These are phyloP conservation scores for Trifolium pratense DNA, from an alignment of 306 rosid species.

Conservation along the genomic window DNA sequence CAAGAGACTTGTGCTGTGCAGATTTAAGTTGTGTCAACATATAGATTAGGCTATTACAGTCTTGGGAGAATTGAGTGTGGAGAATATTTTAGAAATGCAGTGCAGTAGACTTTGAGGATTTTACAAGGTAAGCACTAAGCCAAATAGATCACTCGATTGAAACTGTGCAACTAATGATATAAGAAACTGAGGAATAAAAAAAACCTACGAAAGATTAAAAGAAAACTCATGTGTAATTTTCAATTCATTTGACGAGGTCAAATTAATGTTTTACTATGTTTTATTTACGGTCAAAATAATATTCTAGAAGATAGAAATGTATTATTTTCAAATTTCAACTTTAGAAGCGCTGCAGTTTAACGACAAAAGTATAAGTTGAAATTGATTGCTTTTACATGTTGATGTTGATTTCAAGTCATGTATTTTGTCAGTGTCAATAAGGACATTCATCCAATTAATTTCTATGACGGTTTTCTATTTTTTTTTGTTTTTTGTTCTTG, in stretches of 20 bases:
- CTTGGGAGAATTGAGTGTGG: neutral
- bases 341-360: neutral
- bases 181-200: too few relatives aligned
- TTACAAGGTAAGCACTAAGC: neutral
- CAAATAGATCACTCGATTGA: neutral
- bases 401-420: constrained; percentile 10
- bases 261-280: constrained; percentile 3
- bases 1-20: neutral
- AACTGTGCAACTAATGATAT: neutral
- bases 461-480: neutral
- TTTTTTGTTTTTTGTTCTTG: neutral
- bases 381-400: too few relatives aligned
- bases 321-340: neutral
- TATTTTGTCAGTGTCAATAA: neutral
- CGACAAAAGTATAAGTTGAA: neutral
- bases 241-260: constrained; percentile 10
- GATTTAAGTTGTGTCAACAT: neutral
- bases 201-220: neutral
- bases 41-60: too few relatives aligned
- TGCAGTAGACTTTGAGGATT: too few relatives aligned
- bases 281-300: neutral
- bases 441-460: constrained; percentile 8
- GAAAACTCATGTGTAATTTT: neutral
- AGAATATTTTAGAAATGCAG: too few relatives aligned
- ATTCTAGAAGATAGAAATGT: constrained; percentile 15